Percentiles rank a stretch among this genome's conserved stretches.
Evolutionary conservation across 2,329 filamentous ascomycete genomes (phyloP).

Genomic region (Metarhizium humberi): DNA sequence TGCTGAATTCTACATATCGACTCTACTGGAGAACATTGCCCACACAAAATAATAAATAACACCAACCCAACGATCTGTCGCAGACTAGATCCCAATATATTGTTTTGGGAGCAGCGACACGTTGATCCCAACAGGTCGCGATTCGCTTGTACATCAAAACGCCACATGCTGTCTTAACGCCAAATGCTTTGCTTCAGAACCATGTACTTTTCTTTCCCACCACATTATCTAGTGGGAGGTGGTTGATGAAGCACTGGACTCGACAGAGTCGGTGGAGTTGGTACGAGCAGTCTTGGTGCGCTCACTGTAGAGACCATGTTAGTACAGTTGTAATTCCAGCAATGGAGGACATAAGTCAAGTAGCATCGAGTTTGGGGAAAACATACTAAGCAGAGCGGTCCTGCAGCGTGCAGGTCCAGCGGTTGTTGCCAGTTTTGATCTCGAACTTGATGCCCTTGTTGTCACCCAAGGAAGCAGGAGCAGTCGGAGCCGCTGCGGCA

Average conservation of each 20-base stretch:
- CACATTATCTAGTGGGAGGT: background rate
- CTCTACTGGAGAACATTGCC: too few species aligned
- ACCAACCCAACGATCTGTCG: too few species aligned
- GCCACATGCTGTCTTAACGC: background rate
- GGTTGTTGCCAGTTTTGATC: slow-evolving; percentile 32
- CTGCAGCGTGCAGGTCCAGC: slow-evolving; percentile 31
- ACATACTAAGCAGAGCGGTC: slow-evolving; percentile 35
- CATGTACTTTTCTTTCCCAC: background rate
- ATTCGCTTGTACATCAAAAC: background rate
- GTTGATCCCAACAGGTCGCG: background rate
- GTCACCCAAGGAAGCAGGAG: slow-evolving; percentile 22
- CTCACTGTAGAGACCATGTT: slow-evolving; percentile 22
- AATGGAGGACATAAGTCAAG: background rate
- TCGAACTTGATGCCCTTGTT: slow-evolving; percentile 35
- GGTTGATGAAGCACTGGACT: slow-evolving; percentile 18
- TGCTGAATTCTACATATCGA: too few species aligned
- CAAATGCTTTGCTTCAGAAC: background rate
- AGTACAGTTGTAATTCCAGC: slow-evolving; percentile 6
- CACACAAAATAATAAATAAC: too few species aligned
- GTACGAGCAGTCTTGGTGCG: slow-evolving; percentile 27
- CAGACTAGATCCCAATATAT: too few species aligned
- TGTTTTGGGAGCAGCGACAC: too few species aligned
- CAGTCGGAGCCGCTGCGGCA: slow-evolving; percentile 6
- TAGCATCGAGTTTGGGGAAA: slow-evolving; percentile 1
- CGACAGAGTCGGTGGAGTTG: slow-evolving; percentile 25